A percentile compares a stretch with the other conserved stretches of the same genome.
These are phyloP conservation scores for Talaromyces funiculosus DNA, from an alignment of 2,329 filamentous ascomycete species.

Conservation along the genomic window DNA sequence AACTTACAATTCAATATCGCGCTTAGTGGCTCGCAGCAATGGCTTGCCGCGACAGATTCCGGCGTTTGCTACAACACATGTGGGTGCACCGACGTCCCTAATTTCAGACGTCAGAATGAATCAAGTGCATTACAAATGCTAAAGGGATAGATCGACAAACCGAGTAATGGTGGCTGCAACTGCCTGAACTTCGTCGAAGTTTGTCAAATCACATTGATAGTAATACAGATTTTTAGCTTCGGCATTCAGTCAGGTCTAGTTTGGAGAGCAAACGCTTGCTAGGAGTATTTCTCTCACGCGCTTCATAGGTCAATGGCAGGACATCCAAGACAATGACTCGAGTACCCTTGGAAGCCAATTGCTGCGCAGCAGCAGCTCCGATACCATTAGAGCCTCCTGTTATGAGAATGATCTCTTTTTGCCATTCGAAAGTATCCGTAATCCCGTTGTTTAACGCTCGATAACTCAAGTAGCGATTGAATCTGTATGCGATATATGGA, in stretches of 20 bases:
- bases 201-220: slow-evolving; percentile 6
- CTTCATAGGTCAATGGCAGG: slow-evolving; percentile 3
- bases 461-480: neutral
- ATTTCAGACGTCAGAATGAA: neutral
- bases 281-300: neutral
- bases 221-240: slow-evolving; percentile 2
- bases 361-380: slow-evolving; percentile 1
- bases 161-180: neutral
- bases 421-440: neutral
- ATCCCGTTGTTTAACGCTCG: slow-evolving; percentile 3
- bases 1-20: slow-evolving; percentile 6
- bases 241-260: neutral
- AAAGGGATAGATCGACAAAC: neutral
- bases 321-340: slow-evolving; percentile 2
- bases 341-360: neutral
- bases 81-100: slow-evolving; percentile 2
- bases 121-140: neutral
- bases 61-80: slow-evolving; percentile 3
- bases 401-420: slow-evolving; percentile 1
- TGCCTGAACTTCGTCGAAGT: neutral
- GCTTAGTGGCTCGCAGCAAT: slow-evolving; percentile 1
- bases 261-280: neutral
- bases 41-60: slow-evolving; percentile 8
- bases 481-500: neutral
- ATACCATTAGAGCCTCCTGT: slow-evolving; percentile 9